Conservation (phyloP, 129 eudicot species). For the Dittrichia graveolens region DNA sequence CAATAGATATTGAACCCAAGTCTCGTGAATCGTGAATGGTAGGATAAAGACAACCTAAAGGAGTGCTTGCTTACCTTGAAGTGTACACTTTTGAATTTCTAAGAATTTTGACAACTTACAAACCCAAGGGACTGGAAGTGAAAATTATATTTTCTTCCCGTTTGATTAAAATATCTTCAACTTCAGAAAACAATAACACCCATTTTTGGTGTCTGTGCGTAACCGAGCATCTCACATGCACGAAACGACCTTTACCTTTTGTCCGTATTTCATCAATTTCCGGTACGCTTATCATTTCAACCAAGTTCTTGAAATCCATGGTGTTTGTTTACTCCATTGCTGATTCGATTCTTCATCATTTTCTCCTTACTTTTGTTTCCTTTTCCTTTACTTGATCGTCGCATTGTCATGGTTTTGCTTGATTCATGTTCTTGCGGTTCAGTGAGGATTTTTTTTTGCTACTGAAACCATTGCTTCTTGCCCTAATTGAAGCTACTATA, state of each 20-base stretch:
- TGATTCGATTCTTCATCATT: neutral
- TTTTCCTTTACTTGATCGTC: neutral
- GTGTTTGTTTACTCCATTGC: neutral
- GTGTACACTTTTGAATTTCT: neutral
- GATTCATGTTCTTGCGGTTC: neutral
- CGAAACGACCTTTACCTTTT: slow-evolving; percentile 27
- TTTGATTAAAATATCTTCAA: slow-evolving; percentile 2
- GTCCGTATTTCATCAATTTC: slow-evolving; percentile 28
- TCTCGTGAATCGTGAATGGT: too few species aligned
- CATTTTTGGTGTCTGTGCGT: slow-evolving; percentile 5
- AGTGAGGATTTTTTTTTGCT: neutral
- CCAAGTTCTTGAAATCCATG: slow-evolving; percentile 10
- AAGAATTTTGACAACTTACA: neutral
- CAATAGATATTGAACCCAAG: too few species aligned
- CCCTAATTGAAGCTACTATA: slow-evolving; percentile 7
- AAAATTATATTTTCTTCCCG: neutral
- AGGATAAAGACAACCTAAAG: too few species aligned
- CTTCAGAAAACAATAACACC: neutral
- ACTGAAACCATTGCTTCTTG: neutral
- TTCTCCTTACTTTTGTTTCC: neutral
- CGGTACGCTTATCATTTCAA: slow-evolving; percentile 13
- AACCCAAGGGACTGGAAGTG: slow-evolving; percentile 20
- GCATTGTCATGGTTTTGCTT: slow-evolving; percentile 22
- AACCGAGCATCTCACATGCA: slow-evolving; percentile 40
- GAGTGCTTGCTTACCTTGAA: too few species aligned